A percentile compares a stretch with the other conserved stretches of the same genome.
Conservation (phyloP, 140 eudicot genomes). For the Flaveria floridana region DNA sequence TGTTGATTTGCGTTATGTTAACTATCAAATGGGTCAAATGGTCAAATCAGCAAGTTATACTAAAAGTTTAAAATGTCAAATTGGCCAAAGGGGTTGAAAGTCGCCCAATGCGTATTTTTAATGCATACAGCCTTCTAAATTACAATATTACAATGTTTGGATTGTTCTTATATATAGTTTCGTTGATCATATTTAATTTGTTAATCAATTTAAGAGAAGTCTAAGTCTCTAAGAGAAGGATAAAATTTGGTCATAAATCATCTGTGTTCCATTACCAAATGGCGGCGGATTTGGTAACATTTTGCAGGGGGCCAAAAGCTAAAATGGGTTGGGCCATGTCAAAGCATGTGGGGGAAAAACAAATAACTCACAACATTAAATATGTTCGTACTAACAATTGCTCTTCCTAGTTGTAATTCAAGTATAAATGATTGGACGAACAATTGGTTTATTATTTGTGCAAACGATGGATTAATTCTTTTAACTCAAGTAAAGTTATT, state of each 20-base stretch:
- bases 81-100: not conserved
- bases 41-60: not conserved
- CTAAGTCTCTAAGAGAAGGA: not conserved
- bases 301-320: no score
- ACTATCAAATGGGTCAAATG: not conserved
- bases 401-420: no score
- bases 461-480: not conserved
- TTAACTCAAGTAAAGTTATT: not conserved
- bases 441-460: no score
- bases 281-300: no score
- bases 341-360: no score
- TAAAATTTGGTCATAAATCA: no score
- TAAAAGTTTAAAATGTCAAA: not conserved
- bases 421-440: no score
- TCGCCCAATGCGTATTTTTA: not conserved
- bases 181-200: not conserved
- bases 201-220: not conserved
- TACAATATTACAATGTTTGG: not conserved
- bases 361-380: no score
- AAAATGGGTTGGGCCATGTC: no score
- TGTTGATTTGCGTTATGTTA: not conserved
- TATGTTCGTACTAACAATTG: no score
- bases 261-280: no score
- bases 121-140: not conserved
- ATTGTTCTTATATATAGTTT: not conserved